Conservation (phyloP, 768 basidiomycete species). For the Pisolithus microcarpus region DNA sequence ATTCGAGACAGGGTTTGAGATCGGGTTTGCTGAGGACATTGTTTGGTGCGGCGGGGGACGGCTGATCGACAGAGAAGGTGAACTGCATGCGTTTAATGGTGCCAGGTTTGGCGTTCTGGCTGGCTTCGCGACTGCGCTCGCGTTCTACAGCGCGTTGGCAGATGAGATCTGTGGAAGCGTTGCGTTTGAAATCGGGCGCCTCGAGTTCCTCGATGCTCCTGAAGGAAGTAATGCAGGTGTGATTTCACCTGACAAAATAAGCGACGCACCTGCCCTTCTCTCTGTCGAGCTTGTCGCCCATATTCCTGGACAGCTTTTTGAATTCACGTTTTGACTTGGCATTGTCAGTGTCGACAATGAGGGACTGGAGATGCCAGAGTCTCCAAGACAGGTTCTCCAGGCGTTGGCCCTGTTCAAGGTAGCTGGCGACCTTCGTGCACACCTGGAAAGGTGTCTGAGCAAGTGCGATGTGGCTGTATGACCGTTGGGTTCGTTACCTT, state of each 20-base stretch:
- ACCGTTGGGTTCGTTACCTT: slow-evolving; percentile 41
- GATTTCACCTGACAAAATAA: neutral
- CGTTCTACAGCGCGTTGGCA: slow-evolving; percentile 75
- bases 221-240: slow-evolving; percentile 10
- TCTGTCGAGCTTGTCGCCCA: slow-evolving; percentile 90
- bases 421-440: slow-evolving; percentile 86
- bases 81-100: slow-evolving; percentile 87
- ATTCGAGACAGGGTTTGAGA: slow-evolving; percentile 57
- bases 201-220: slow-evolving; percentile 83
- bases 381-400: slow-evolving; percentile 92
- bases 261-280: slow-evolving; percentile 77
- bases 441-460: slow-evolving; percentile 38
- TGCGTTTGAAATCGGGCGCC: slow-evolving; percentile 76
- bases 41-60: slow-evolving; percentile 39
- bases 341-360: slow-evolving; percentile 88
- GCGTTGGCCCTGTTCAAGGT: slow-evolving; percentile 84
- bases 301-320: slow-evolving; percentile 79
- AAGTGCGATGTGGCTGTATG: too few relatives aligned
- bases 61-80: slow-evolving; percentile 79
- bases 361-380: slow-evolving; percentile 86
- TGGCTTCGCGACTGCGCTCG: slow-evolving; percentile 71
- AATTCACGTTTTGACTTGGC: slow-evolving; percentile 84
- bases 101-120: slow-evolving; percentile 54
- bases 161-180: slow-evolving; percentile 72
- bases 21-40: slow-evolving; percentile 57